Evolutionary conservation across 225 moss, liverwort and hornwort species (phyloP).

Genomic region (Sphagnum tenellum): DNA sequence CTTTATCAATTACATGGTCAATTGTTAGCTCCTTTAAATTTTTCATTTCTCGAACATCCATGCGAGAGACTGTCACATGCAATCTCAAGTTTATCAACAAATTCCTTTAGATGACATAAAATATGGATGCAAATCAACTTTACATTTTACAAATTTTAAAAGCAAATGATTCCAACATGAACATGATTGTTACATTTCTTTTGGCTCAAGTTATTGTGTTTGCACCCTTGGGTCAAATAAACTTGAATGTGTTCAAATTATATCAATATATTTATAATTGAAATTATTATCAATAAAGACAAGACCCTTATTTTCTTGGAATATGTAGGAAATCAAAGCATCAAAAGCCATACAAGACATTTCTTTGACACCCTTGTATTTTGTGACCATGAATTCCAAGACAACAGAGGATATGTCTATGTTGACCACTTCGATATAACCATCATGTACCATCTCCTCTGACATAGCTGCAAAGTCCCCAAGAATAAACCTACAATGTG

Average conservation of each 20-base stretch:
- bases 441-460: conserved; percentile 40
- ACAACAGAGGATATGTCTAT: conserved; percentile 22
- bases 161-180: neutral
- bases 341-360: conserved; percentile 22
- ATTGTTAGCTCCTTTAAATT: conserved; percentile 24
- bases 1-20: conserved; percentile 33
- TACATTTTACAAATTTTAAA: neutral
- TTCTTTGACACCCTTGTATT: conserved; percentile 30
- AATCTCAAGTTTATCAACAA: neutral
- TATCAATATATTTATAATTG: neutral
- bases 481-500: neutral
- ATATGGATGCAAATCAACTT: neutral
- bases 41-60: conserved; percentile 32
- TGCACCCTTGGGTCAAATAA: neutral
- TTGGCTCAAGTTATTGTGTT: neutral
- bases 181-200: neutral
- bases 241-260: neutral
- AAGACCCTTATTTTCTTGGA: too few species aligned
- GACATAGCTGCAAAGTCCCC: conserved; percentile 15
- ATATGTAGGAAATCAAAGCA: neutral
- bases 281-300: neutral
- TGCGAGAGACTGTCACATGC: neutral
- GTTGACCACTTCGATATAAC: conserved; percentile 29
- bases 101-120: neutral
- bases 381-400: conserved; percentile 23